phyloP scores from a whole-genome alignment of 441 rosid species.

The Bocquillonia castaneifolia region DNA sequence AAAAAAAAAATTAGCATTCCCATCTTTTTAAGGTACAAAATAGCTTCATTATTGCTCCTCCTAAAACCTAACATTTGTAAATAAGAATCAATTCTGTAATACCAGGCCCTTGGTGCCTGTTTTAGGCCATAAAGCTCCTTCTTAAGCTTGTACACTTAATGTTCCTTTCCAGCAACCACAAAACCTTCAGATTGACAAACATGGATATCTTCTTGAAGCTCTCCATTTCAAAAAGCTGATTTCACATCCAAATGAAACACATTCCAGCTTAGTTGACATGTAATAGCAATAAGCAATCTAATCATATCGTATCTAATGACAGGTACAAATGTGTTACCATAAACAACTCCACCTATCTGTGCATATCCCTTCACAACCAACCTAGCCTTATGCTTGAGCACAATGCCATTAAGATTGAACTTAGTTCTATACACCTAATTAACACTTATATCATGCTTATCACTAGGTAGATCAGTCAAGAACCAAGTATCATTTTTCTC shows the following conservation, averaged over 20 bases:
- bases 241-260: background rate
- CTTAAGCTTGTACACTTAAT: background rate
- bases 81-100: background rate
- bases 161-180: background rate
- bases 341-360: background rate
- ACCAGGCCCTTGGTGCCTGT: background rate
- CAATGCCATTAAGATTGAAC: background rate
- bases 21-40: background rate
- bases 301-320: background rate
- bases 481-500: background rate
- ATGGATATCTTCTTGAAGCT: too few relatives aligned
- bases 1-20: rapidly evolving
- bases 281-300: background rate
- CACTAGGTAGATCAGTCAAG: background rate
- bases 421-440: background rate
- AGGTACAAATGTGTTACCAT: background rate
- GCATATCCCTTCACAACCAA: background rate
- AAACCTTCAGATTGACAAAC: background rate
- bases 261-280: background rate
- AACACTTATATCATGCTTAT: background rate
- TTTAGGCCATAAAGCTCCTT: background rate
- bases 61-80: background rate
- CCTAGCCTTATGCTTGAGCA: background rate
- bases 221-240: background rate
- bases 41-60: conserved; percentile 2